A percentile compares a stretch with the other conserved stretches of the same genome.
Conservation (phyloP, 768 basidiomycete genomes). For the Vararia minispora region DNA sequence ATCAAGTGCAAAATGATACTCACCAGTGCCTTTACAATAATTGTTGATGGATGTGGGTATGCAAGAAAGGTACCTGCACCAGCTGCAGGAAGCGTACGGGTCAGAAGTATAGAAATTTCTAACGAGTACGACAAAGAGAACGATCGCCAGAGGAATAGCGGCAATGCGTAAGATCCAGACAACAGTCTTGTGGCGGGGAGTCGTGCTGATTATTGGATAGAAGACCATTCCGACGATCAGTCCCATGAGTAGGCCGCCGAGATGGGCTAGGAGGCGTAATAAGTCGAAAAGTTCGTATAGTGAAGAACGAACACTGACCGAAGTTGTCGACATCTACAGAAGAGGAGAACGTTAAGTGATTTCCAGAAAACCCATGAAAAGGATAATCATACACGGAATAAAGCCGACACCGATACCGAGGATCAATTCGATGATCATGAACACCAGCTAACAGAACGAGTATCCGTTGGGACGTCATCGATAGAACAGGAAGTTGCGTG, state of each 20-base stretch:
- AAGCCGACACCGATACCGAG: constrained; percentile 80
- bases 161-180: constrained; percentile 64
- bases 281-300: constrained; percentile 1
- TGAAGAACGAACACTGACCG: constrained; percentile 28
- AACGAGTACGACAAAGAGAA: constrained; percentile 73
- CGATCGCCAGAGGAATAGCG: constrained; percentile 63
- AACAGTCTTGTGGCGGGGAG: constrained; percentile 59
- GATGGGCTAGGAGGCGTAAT: constrained; percentile 45
- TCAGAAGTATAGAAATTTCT: constrained; percentile 87
- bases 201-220: constrained; percentile 80
- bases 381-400: constrained; percentile 46
- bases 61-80: constrained; percentile 86
- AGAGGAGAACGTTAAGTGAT: neutral
- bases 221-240: constrained; percentile 74
- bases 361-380: neutral
- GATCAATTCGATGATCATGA: constrained; percentile 79
- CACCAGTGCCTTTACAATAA: constrained; percentile 52
- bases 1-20: too few relatives aligned
- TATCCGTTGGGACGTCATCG: neutral
- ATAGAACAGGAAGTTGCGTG: neutral
- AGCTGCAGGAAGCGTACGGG: constrained; percentile 62
- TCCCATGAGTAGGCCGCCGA: constrained; percentile 81
- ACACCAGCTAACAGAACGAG: constrained; percentile 43
- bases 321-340: constrained; percentile 80
- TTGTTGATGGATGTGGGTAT: constrained; percentile 69